Evolutionary conservation across 148 eudicot genomes (phyloP).

Genomic region (Rheum nobile): DNA sequence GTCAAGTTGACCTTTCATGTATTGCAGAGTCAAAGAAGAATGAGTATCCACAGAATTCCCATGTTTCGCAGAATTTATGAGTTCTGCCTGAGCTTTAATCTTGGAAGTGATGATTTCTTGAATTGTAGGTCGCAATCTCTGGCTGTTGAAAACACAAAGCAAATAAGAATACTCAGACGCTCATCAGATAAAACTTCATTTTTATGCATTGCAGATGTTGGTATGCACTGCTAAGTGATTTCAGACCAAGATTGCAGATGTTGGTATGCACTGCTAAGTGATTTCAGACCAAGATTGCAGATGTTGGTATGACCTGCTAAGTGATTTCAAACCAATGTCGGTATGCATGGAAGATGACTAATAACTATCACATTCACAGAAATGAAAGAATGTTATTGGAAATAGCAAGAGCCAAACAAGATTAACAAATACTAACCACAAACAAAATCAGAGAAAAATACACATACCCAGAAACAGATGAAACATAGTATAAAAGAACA

Average conservation of each 20-base stretch:
- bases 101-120: conserved; percentile 75
- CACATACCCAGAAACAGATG: not conserved
- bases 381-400: not conserved
- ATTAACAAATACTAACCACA: not conserved
- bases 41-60: conserved; percentile 44
- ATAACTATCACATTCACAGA: not conserved
- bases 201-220: not conserved
- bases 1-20: conserved; percentile 73
- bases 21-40: conserved; percentile 44
- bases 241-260: not conserved
- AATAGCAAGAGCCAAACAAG: not conserved
- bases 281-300: too few species aligned
- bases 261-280: not conserved
- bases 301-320: not conserved
- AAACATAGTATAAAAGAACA: not conserved
- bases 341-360: not conserved
- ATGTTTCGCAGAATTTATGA: conserved; percentile 42
- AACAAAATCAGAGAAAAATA: not conserved
- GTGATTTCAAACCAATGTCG: not conserved
- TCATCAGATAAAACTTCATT: not conserved
- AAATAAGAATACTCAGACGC: not conserved
- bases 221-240: not conserved
- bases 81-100: conserved; percentile 71
- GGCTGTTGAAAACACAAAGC: conserved; percentile 39
- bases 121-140: conserved; percentile 85